A percentile compares a stretch with the other conserved stretches of the same genome.
Conservation (phyloP, 2,329 filamentous ascomycete genomes). For the Pseudopyrenochaeta lycopersici region DNA sequence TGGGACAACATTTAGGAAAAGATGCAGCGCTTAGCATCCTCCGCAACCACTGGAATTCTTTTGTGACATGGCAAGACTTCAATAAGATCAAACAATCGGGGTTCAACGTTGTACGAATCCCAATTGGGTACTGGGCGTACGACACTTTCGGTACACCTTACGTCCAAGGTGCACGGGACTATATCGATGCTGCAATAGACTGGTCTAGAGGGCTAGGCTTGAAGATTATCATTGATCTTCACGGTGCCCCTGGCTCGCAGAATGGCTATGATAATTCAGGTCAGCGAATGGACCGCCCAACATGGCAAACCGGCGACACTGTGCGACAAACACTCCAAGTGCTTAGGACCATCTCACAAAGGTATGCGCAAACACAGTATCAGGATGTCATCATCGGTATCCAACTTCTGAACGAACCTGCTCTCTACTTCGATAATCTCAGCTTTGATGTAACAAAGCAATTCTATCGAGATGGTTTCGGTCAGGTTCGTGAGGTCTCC, state of each 20-base stretch:
- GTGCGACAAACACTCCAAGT: constrained; percentile 63
- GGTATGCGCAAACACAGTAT: constrained; percentile 64
- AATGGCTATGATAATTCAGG: constrained; percentile 72
- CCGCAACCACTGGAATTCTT: constrained; percentile 61
- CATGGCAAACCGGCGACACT: constrained; percentile 59
- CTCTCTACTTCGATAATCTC: constrained; percentile 55
- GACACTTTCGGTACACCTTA: constrained; percentile 61
- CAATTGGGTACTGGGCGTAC: constrained; percentile 69
- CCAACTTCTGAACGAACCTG: constrained; percentile 66
- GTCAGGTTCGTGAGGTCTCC: constrained; percentile 55
- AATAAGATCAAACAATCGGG: constrained; percentile 64
- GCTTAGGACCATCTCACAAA: constrained; percentile 65
- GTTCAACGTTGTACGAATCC: constrained; percentile 68
- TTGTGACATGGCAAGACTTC: constrained; percentile 62
- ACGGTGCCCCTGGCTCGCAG: constrained; percentile 65
- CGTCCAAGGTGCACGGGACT: constrained; percentile 60
- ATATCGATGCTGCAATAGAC: constrained; percentile 65
- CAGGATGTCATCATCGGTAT: constrained; percentile 68
- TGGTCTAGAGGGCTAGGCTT: constrained; percentile 63
- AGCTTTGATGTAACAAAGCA: constrained; percentile 57
- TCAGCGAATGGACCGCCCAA: constrained; percentile 53
- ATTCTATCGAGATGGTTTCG: constrained; percentile 65
- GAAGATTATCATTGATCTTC: constrained; percentile 68
- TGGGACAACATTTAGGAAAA: constrained; percentile 59
- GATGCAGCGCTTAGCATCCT: constrained; percentile 56